phyloP scores from a whole-genome alignment of 2,329 filamentous ascomycete species.

The Ceratocystis papillata region DNA sequence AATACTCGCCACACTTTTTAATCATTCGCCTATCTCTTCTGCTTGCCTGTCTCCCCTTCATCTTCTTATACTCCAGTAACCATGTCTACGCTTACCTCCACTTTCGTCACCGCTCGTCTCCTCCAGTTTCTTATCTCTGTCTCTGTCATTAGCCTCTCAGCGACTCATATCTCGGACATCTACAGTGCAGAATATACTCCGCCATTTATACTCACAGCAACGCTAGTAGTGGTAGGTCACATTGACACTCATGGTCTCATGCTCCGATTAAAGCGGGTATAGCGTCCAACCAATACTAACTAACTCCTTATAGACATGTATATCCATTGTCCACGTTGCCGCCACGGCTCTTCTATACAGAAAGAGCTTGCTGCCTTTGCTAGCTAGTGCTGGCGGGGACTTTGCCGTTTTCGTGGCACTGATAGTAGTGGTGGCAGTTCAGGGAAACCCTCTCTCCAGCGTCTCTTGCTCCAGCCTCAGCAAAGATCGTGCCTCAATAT shows the following conservation, averaged over 20 bases:
- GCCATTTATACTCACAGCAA: conserved; percentile 64
- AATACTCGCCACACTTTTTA: too few species aligned
- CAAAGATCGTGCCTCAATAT: conserved; percentile 29
- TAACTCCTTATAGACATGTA: conserved; percentile 50
- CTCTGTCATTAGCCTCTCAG: conserved; percentile 65
- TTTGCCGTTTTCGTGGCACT: conserved; percentile 61
- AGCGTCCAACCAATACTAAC: not conserved
- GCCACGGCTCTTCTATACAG: conserved; percentile 74
- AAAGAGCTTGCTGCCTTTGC: conserved; percentile 63
- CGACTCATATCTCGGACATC: conserved; percentile 73
- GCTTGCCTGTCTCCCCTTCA: not conserved
- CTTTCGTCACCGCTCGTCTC: conserved; percentile 62
- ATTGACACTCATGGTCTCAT: not conserved
- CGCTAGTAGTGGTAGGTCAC: conserved; percentile 62
- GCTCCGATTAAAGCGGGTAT: too few species aligned
- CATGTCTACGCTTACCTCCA: conserved; percentile 63
- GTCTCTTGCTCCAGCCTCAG: conserved; percentile 54
- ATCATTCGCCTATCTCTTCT: not conserved
- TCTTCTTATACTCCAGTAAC: not conserved
- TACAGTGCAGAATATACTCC: conserved; percentile 53
- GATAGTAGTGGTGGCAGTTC: conserved; percentile 62
- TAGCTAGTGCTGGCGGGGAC: conserved; percentile 58
- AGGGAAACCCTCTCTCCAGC: conserved; percentile 71
- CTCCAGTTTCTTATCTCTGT: conserved; percentile 63
- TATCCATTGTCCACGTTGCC: conserved; percentile 66